Evolutionary conservation across 2,329 filamentous ascomycete genomes (phyloP).

Genomic region (Penicillium freii): DNA sequence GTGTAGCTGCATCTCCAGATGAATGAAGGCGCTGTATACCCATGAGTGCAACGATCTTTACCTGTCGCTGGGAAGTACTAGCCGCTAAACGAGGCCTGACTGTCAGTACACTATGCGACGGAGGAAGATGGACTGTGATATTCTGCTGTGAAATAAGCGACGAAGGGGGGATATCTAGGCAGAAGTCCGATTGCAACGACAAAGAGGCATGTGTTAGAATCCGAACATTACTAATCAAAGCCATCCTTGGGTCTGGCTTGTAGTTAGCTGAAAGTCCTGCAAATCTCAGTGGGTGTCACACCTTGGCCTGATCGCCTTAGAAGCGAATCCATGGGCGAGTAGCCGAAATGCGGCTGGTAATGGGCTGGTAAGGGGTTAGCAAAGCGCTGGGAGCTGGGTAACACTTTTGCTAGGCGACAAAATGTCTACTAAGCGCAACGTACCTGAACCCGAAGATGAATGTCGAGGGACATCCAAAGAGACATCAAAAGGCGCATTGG

Average conservation of each 20-base stretch:
- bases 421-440: not conserved
- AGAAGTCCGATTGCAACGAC: conserved; percentile 60
- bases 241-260: conserved; percentile 54
- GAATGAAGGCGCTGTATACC: conserved; percentile 62
- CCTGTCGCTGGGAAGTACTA: conserved; percentile 65
- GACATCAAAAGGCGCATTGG: conserved; percentile 3
- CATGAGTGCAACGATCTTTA: conserved; percentile 71
- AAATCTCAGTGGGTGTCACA: conserved; percentile 21
- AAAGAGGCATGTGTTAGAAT: conserved; percentile 68
- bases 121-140: conserved; percentile 67
- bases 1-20: conserved; percentile 53
- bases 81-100: conserved; percentile 65
- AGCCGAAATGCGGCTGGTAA: conserved; percentile 22
- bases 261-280: not conserved
- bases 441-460: conserved; percentile 1
- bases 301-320: conserved; percentile 49
- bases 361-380: conserved; percentile 18
- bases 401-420: not conserved
- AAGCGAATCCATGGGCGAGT: conserved; percentile 41
- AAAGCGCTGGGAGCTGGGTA: not conserved
- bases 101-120: conserved; percentile 67
- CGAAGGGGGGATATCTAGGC: conserved; percentile 64
- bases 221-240: conserved; percentile 65
- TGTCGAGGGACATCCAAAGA: not conserved
- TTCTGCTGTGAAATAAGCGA: conserved; percentile 67